Conservation (phyloP, 2,329 filamentous ascomycete species). For the Fusarium brachygibbosum region DNA sequence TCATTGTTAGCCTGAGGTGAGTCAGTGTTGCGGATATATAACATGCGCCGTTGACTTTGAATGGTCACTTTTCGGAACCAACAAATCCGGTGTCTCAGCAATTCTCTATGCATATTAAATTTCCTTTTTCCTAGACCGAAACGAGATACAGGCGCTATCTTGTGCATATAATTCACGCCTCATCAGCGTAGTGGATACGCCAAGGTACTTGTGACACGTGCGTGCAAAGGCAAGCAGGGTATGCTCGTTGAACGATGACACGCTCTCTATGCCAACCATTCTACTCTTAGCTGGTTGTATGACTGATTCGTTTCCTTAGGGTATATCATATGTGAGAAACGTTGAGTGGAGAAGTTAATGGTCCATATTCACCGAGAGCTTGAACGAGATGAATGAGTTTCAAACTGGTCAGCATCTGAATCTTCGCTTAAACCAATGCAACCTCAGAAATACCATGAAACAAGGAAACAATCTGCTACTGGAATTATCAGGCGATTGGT, state of each 20-base stretch:
- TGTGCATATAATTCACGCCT: not conserved
- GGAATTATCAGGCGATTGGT: no score
- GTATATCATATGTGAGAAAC: not conserved
- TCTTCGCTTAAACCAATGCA: not conserved
- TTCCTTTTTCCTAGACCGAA: not conserved
- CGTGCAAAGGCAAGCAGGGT: fast-evolving
- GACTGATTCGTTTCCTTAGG: not conserved
- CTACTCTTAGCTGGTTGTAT: not conserved
- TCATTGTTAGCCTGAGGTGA: not conserved
- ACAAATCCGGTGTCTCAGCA: not conserved
- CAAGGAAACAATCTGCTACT: no score
- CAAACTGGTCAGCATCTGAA: not conserved
- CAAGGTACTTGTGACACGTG: not conserved
- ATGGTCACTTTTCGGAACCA: fast-evolving
- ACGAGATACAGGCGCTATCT: not conserved
- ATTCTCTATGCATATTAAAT: not conserved
- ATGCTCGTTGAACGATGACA: no score
- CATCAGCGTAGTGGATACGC: not conserved
- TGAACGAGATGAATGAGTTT: not conserved
- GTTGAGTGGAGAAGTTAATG: not conserved
- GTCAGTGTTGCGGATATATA: not conserved
- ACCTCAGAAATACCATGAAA: no score
- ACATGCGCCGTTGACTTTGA: not conserved
- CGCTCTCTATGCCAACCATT: no score
- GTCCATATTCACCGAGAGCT: not conserved